A percentile compares a stretch with the other conserved stretches of the same genome.
These are phyloP conservation scores for Arthromyces matolae DNA, from an alignment of 768 basidiomycete species.

Conservation along the genomic window DNA sequence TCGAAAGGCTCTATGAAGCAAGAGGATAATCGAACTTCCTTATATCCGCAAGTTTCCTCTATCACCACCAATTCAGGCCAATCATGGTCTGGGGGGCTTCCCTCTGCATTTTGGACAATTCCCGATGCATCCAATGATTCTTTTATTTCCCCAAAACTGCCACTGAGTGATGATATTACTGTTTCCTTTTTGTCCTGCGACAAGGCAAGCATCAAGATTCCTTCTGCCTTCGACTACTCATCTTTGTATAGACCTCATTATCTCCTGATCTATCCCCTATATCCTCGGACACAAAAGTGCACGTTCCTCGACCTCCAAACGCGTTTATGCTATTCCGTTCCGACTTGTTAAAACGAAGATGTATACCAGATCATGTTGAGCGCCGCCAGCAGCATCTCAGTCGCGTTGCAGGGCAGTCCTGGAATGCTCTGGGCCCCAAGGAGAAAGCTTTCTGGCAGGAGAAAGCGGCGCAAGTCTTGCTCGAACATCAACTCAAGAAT, in stretches of 20 bases:
- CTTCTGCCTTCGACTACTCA: background rate
- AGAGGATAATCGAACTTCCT: conserved; percentile 4
- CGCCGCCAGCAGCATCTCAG: conserved; percentile 72
- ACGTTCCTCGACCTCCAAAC: conserved; percentile 75
- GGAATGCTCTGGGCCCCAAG: conserved; percentile 51
- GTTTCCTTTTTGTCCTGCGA: background rate
- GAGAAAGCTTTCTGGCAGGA: conserved; percentile 45
- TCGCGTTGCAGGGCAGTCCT: conserved; percentile 63
- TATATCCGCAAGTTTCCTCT: background rate
- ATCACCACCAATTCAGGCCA: conserved; percentile 2
- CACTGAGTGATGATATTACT: too few relatives aligned
- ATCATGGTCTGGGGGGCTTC: background rate
- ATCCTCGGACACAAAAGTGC: conserved; percentile 20
- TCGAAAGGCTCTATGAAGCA: conserved; percentile 5
- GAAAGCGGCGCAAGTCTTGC: conserved; percentile 44
- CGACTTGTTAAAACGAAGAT: conserved; percentile 48
- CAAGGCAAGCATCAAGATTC: background rate
- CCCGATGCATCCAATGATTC: too few relatives aligned
- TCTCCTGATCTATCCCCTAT: conserved; percentile 2
- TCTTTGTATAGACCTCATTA: background rate
- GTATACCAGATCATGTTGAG: conserved; percentile 49
- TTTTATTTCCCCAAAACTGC: too few relatives aligned
- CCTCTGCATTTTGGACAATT: conserved; percentile 9
- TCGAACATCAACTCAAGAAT: conserved; percentile 44
- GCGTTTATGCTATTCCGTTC: conserved; percentile 84